A percentile compares a stretch with the other conserved stretches of the same genome.
These are phyloP conservation scores for Tagetes patula DNA, from an alignment of 129 eudicot species.

Conservation along the genomic window DNA sequence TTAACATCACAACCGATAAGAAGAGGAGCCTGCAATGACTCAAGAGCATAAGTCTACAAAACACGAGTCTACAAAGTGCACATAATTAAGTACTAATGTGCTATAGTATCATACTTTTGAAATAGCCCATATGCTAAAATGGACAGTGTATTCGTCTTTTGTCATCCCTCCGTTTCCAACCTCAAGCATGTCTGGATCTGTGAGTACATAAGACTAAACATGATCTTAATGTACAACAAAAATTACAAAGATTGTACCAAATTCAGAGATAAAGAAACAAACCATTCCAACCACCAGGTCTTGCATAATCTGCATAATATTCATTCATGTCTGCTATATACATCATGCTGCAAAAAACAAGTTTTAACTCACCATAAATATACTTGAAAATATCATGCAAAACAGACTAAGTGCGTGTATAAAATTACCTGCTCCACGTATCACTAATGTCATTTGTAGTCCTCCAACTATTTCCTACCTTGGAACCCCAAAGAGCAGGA, in stretches of 20 bases:
- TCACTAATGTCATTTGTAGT: conserved; percentile 74
- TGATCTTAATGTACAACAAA: not conserved
- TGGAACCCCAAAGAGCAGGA: conserved; percentile 83
- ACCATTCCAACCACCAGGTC: conserved; percentile 99
- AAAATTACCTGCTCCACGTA: conserved; percentile 64
- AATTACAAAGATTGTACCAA: not conserved
- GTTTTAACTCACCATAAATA: not conserved
- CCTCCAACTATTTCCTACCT: conserved; percentile 90
- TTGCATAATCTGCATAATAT: conserved; percentile 72
- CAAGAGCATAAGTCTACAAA: not conserved
- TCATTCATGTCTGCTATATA: conserved; percentile 87
- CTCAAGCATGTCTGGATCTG: conserved; percentile 99
- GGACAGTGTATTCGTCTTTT: conserved; percentile 66
- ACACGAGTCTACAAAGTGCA: not conserved
- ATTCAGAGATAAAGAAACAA: conserved; percentile 24
- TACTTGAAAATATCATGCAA: not conserved
- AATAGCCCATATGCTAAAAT: conserved; percentile 91
- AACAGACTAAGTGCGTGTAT: conserved; percentile 7
- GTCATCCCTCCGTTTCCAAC: conserved; percentile 97
- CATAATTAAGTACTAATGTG: not conserved
- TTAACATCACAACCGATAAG: conserved; percentile 86
- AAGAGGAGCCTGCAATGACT: conserved; percentile 71
- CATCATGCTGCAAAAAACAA: conserved; percentile 56
- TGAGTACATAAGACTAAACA: conserved; percentile 11
- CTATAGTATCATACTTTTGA: conserved; percentile 48